A percentile compares a stretch with the other conserved stretches of the same genome.
phyloP scores from a whole-genome alignment of 2,329 filamentous ascomycete species.

The Golovinomyces cichoracearum region DNA sequence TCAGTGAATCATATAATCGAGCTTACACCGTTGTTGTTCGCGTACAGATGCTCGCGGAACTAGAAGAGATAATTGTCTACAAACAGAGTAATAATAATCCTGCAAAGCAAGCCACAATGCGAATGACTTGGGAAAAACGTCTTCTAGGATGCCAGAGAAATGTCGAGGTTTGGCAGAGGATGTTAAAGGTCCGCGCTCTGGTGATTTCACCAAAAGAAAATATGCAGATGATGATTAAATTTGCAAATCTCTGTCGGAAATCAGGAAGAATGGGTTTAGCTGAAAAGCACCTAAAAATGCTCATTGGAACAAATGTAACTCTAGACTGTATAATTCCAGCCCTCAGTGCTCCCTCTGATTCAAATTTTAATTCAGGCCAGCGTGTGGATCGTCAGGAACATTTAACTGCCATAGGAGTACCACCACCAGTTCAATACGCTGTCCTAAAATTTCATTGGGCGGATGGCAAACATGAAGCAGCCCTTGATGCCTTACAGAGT shows the following conservation, averaged over 20 bases:
- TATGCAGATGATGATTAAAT: constrained; percentile 99
- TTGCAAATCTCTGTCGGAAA: constrained; percentile 91
- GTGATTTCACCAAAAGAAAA: constrained; percentile 84
- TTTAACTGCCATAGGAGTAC: constrained; percentile 8
- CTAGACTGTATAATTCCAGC: constrained; percentile 31
- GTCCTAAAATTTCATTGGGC: constrained; percentile 95
- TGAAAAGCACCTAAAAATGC: constrained; percentile 74
- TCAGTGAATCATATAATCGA: constrained; percentile 95
- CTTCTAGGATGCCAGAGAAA: constrained; percentile 89
- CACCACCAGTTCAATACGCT: constrained; percentile 75
- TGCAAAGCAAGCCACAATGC: constrained; percentile 73
- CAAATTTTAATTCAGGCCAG: neutral
- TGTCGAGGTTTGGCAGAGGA: constrained; percentile 93
- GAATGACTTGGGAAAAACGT: constrained; percentile 83
- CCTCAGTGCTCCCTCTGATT: constrained; percentile 14
- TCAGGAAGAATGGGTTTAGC: constrained; percentile 82
- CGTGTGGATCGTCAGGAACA: constrained; percentile 2
- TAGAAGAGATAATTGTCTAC: constrained; percentile 94
- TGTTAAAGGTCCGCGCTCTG: constrained; percentile 79
- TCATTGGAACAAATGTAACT: constrained; percentile 48
- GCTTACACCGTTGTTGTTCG: constrained; percentile 95
- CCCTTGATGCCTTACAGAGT: constrained; percentile 30
- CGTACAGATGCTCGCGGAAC: constrained; percentile 94
- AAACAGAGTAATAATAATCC: constrained; percentile 63
- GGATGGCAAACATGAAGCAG: constrained; percentile 39